Base-by-base conservation (phyloP, 805 yeast species). In the Lipomyces orientalis region DNA sequence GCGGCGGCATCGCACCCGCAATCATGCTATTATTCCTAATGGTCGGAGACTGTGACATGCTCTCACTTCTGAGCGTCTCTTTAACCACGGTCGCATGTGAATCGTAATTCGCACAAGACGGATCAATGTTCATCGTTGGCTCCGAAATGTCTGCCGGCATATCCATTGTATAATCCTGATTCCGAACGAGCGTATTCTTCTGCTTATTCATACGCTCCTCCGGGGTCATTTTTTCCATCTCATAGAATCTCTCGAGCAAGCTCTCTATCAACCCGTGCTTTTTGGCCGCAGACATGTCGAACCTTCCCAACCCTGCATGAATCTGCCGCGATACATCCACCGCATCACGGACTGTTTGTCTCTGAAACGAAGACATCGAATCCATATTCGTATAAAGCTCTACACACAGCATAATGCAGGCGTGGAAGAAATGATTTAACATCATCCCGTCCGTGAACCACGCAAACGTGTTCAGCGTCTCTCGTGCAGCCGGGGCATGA, bases 371-470 rank as follows among this genome's bases (percentile, higher is more conserved):
- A 7, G 71, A 61, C 62, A 71, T 58, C 2, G 58, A 25, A 39
- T 71, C 73, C 62, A 62, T 58, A 34, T 58, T 64, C 19, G 64
- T 54, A 37, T 59, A 61, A 6, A 71, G 55, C 59, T 71, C 73
- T 5, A 71, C 64, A 22, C 64, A 37, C 22, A 71, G 68, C 68
- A 71, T 66, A 33, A 71, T 62, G 37, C 66, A 61, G 34, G 73
- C 71, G 46, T 71, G 73, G 54, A 69, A 69, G 39, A 66, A 67
- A 25, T 69, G 72, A 39, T 59, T 60, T 12, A 61, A 54, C 67
- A 67, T 70, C 25, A 69, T n/a, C 8, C 67, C 66, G 31, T 69
- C 71, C 8, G 65, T 59, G 49, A 69, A 64, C 70, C 70, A 68
- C 29, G 61, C 52, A 37, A 66, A 71, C 31, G 43, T 25, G n/a